Evolutionary conservation across 2,329 filamentous ascomycete species (phyloP).

Genomic region (Penicillium sp.): DNA sequence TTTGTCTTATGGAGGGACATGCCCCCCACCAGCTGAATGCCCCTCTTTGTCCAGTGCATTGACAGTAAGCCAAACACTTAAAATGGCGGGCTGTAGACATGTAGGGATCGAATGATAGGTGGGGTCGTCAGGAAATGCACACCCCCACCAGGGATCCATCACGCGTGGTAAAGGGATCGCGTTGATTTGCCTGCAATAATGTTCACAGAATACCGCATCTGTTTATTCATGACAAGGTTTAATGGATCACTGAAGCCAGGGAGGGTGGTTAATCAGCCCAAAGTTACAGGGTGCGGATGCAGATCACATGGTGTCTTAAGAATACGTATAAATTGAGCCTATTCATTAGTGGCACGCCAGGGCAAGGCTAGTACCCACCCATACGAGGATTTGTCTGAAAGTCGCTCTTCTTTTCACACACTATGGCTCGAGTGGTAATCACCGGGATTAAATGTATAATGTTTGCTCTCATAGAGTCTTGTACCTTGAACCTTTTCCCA

Average conservation of each 20-base stretch:
- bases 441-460: slow-evolving; percentile 2
- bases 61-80: background rate
- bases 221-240: background rate
- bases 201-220: background rate
- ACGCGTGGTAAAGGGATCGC: background rate
- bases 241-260: background rate
- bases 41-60: background rate
- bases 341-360: background rate
- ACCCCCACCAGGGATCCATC: background rate
- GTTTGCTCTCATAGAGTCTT: slow-evolving; percentile 8
- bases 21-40: background rate
- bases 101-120: background rate
- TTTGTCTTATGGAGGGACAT: background rate
- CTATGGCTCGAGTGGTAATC: slow-evolving; percentile 11
- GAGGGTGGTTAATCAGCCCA: background rate
- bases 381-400: background rate
- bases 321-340: background rate
- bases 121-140: background rate
- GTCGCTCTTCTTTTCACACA: background rate
- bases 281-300: background rate
- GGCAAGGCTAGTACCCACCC: too few relatives aligned
- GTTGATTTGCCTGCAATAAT: background rate
- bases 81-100: background rate
- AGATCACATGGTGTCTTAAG: background rate
- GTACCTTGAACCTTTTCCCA: slow-evolving; percentile 2